Evolutionary conservation across 176 grass and related monocot species (phyloP).

Genomic region (Lolium perenne): DNA sequence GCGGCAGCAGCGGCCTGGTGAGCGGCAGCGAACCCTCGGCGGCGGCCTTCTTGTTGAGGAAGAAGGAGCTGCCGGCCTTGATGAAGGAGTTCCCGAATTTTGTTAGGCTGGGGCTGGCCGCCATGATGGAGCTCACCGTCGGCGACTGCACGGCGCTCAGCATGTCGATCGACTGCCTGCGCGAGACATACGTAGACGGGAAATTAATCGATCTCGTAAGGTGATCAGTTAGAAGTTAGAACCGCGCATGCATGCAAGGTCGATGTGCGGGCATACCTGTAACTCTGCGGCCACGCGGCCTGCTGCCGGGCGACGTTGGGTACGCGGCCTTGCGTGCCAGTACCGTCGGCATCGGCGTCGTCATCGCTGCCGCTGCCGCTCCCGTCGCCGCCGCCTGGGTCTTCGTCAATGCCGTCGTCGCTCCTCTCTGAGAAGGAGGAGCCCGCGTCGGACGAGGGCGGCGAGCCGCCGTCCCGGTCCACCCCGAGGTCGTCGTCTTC

Average conservation of each 20-base stretch:
- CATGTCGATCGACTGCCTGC: conserved; percentile 77
- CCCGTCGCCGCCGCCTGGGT: neutral
- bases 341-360: neutral
- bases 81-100: conserved; percentile 42
- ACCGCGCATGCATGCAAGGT: neutral
- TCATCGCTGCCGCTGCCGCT: neutral
- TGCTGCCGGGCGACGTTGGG: conserved; percentile 9
- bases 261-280: conserved; percentile 43
- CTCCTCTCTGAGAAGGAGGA: conserved; percentile 45
- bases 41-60: conserved; percentile 34
- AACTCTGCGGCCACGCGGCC: conserved; percentile 69
- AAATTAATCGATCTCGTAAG: neutral
- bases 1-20: conserved; percentile 49
- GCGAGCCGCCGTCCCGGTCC: conserved; percentile 39
- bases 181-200: neutral
- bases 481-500: conserved; percentile 57
- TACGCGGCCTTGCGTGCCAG: neutral
- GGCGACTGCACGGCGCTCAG: conserved; percentile 62
- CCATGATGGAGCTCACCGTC: conserved; percentile 49
- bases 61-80: conserved; percentile 53
- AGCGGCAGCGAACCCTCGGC: conserved; percentile 39
- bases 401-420: neutral
- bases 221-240: neutral
- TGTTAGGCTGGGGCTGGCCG: conserved; percentile 57
- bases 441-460: conserved; percentile 32